Percentiles rank a stretch among this genome's conserved stretches.
phyloP scores from a whole-genome alignment of 2,329 filamentous ascomycete species.

The Arthrobotrys iridis region DNA sequence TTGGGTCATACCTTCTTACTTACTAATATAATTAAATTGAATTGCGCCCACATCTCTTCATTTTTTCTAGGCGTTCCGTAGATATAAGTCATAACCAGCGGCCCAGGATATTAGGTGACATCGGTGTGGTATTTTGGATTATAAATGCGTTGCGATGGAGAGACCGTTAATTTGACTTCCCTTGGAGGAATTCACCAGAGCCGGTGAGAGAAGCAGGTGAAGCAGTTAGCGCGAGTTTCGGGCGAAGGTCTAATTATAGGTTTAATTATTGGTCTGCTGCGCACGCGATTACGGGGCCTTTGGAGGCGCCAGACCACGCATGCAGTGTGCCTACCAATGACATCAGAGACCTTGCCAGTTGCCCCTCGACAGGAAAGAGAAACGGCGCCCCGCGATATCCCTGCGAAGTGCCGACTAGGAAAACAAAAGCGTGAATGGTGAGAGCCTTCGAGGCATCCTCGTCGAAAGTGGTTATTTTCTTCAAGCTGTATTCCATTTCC shows the following conservation, averaged over 20 bases:
- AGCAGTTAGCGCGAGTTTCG: not conserved
- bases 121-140: not conserved
- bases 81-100: no score
- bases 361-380: not conserved
- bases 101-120: not conserved
- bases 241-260: not conserved
- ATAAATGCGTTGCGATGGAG: not conserved
- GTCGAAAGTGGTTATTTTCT: not conserved
- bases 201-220: slow-evolving; percentile 1
- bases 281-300: slow-evolving; percentile 10
- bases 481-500: not conserved
- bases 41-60: no score
- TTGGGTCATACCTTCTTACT: no score
- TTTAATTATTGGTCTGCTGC: slow-evolving; percentile 14
- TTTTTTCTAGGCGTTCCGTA: no score
- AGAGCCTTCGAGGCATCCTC: not conserved
- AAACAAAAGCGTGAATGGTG: not conserved
- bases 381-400: not conserved
- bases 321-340: slow-evolving; percentile 32
- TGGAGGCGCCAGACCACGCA: slow-evolving; percentile 35
- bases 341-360: slow-evolving; percentile 24
- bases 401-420: not conserved
- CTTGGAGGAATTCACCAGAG: not conserved
- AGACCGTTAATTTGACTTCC: no score
- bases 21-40: no score